Evolutionary conservation across 768 basidiomycete species (phyloP), one percentile per base, ranked within the genome.

Genomic region (Mycena rosella): DNA sequence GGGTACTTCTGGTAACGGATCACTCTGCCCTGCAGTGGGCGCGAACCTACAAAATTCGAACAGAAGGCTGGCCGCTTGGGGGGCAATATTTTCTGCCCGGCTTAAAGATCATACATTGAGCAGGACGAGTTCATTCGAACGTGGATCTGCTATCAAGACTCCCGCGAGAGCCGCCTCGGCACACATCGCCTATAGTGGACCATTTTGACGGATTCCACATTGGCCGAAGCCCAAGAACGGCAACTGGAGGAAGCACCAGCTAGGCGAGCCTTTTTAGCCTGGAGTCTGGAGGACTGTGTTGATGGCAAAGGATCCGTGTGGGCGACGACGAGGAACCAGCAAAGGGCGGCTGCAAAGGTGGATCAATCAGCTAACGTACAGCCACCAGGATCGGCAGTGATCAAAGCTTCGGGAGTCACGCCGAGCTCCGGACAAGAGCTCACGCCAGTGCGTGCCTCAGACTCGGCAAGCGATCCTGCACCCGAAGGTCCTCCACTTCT

Each of bases 11-110:
- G 20, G 44, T 67, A 2, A 68, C 69, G 0, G 65, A 70, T 22
- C 64, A 69, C 26, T 36, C 42, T 2, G 42, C 42, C n/a, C 42
- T 70, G 2, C 65, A 67, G 11, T 71, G 69, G 69, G 61, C 60
- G 0, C 47, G 44, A 5, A 63, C 61, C 0, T 71, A 63, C 18
- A 71, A 49, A 71, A 67, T 10, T 42, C 61, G 0, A 71, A 71
- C 32, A 15, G 51, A 2, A 18, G 76, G 2, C 55, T 79, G 1
- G 55, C 65, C 0, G 62, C 74, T 0, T 79, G 73, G 76, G 75
- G 76, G 56, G 44, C 72, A 0, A 63, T 78, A n/a, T 77, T 76
- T 36, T 63, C 71, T 0, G 69, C 65, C 66, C 0, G 55, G 55
- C 0, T 11, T 67, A 34, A 32, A 62, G n/a, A 65, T 65, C 1